phyloP scores from a whole-genome alignment of 2,329 filamentous ascomycete genomes.

The Aspergillus sp. region DNA sequence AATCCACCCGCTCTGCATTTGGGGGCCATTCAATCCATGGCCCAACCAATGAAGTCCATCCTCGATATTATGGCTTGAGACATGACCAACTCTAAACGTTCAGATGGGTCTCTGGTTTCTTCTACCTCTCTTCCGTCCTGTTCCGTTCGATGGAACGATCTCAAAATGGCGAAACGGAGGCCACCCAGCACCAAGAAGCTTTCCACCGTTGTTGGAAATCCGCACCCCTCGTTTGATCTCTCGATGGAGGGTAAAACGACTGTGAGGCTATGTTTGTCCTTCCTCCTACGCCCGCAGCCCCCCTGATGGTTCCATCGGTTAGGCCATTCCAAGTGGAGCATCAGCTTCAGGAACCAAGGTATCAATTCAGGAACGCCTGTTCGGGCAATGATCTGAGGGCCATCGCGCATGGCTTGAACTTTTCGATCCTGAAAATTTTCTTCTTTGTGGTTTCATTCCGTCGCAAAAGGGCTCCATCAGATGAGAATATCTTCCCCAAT shows the following conservation, averaged over 20 bases:
- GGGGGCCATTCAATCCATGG: background rate
- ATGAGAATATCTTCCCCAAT: too few relatives aligned
- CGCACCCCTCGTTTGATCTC: background rate
- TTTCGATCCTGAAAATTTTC: background rate
- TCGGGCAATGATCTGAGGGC: conserved; percentile 6
- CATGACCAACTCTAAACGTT: background rate
- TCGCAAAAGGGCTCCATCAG: background rate
- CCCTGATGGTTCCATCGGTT: conserved; percentile 9
- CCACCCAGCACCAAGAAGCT: background rate
- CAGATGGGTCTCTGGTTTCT: background rate
- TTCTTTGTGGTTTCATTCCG: background rate
- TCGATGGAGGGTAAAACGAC: background rate
- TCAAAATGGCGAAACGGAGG: background rate
- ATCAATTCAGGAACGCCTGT: conserved; percentile 5
- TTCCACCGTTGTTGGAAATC: background rate
- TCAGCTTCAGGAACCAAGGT: conserved; percentile 11
- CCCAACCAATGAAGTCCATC: background rate
- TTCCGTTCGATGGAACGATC: background rate
- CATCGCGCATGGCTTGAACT: background rate
- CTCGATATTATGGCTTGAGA: background rate
- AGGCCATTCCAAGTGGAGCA: conserved; percentile 12
- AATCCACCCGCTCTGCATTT: background rate
- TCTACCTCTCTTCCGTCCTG: background rate
- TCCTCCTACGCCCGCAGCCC: background rate
- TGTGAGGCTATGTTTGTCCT: background rate